These are phyloP conservation scores for Fagopyrum esculentum DNA, from an alignment of 148 eudicot species.

Conservation along the genomic window DNA sequence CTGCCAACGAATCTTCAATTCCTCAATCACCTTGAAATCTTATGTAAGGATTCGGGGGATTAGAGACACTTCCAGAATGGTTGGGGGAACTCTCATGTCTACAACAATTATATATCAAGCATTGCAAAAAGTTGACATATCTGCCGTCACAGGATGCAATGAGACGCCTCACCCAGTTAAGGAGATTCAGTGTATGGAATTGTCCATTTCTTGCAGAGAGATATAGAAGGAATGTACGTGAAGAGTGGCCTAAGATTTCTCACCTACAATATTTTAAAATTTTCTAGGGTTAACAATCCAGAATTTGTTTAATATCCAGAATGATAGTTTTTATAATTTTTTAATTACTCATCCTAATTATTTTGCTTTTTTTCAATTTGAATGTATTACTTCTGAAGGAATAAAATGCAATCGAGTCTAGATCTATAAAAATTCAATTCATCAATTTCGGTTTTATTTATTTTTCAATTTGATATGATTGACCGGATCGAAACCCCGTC, in stretches of 20 bases:
- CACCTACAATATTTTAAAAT: background rate
- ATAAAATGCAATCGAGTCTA: no score
- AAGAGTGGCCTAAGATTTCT: constrained; percentile 5
- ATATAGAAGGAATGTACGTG: background rate
- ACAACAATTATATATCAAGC: background rate
- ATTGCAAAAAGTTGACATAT: background rate
- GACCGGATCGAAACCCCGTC: no score
- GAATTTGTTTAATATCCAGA: no score
- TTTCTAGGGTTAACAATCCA: no score
- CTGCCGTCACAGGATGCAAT: background rate
- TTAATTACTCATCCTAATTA: no score
- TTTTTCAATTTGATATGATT: no score
- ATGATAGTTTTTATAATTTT: no score
- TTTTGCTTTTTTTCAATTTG: no score
- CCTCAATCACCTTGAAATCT: background rate
- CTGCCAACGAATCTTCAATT: background rate
- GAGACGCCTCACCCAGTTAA: background rate
- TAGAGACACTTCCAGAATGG: constrained; percentile 1
- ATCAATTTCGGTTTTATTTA: no score
- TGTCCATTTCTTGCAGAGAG: background rate
- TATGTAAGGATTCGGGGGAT: background rate
- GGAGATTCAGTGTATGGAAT: background rate
- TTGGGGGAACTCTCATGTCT: background rate
- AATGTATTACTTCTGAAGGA: no score
- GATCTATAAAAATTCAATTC: no score